These are phyloP conservation scores for Pleurotus salmoneostramineus DNA, from an alignment of 768 basidiomycete species.

Conservation along the genomic window DNA sequence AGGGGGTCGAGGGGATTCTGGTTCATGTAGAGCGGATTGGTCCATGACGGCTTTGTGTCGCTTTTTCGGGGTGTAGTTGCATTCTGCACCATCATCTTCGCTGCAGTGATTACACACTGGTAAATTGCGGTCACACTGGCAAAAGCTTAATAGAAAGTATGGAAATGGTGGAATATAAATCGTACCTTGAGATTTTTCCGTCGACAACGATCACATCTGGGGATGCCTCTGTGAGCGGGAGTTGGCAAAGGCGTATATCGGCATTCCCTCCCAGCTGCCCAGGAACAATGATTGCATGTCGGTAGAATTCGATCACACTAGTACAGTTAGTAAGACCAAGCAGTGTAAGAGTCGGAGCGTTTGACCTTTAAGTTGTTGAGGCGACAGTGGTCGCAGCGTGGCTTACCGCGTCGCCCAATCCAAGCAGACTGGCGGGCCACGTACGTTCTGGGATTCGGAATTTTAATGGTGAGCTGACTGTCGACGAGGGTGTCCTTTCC, in stretches of 20 bases:
- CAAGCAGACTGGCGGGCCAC: constrained; percentile 70
- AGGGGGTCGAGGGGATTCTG: constrained; percentile 7
- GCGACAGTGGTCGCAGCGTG: constrained; percentile 72
- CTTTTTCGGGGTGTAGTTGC: constrained; percentile 75
- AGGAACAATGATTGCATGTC: constrained; percentile 68
- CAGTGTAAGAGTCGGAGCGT: constrained; percentile 12
- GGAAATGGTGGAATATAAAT: constrained; percentile 2
- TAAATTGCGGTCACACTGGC: constrained; percentile 67
- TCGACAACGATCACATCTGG: constrained; percentile 70
- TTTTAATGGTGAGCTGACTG: constrained; percentile 56
- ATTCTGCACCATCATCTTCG: constrained; percentile 47
- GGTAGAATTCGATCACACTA: constrained; percentile 72
- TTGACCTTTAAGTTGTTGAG: constrained; percentile 68
- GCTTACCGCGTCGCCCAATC: constrained; percentile 73
- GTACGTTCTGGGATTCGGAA: constrained; percentile 64
- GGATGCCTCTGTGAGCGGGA: constrained; percentile 72
- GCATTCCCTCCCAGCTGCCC: constrained; percentile 61
- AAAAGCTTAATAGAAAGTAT: not conserved
- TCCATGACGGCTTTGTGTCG: constrained; percentile 46
- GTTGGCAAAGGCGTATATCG: constrained; percentile 72
- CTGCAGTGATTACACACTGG: constrained; percentile 69
- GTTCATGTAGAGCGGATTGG: constrained; percentile 15
- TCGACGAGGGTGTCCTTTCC: constrained; percentile 40
- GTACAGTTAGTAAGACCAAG: constrained; percentile 10
- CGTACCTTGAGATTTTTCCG: constrained; percentile 60